Evolutionary conservation across 164 flowering plant genomes (phyloP).

Genomic region (Magnolia changhungtana): DNA sequence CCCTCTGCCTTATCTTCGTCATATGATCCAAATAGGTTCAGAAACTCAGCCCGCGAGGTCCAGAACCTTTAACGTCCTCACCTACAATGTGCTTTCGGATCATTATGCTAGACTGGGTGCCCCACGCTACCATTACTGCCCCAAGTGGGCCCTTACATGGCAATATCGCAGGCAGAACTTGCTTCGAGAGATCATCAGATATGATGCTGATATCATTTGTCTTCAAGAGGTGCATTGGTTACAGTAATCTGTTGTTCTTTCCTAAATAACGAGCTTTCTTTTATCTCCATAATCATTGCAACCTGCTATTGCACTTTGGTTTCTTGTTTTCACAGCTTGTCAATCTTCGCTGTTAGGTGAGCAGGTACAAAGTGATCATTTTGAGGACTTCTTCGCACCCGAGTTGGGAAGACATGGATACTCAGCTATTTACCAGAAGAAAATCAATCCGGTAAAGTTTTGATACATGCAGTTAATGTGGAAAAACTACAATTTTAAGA

Average conservation of each 20-base stretch:
- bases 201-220: conserved; percentile 56
- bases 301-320: neutral
- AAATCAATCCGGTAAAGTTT: conserved; percentile 28
- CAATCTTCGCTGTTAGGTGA: conserved; percentile 9
- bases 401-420: conserved; percentile 47
- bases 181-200: conserved; percentile 40
- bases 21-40: conserved; percentile 21
- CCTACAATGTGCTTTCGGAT: conserved; percentile 48
- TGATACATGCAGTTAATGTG: neutral
- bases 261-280: neutral
- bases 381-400: conserved; percentile 46
- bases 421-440: conserved; percentile 35
- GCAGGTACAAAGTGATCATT: conserved; percentile 65
- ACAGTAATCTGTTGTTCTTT: neutral
- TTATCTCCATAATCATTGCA: neutral
- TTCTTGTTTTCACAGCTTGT: neutral
- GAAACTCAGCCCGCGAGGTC: conserved; percentile 2
- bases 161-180: conserved; percentile 45
- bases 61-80: conserved; percentile 35
- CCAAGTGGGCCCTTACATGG: conserved; percentile 55
- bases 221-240: conserved; percentile 51
- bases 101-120: conserved; percentile 10
- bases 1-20: conserved; percentile 29
- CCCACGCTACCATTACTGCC: conserved; percentile 25
- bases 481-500: neutral